phyloP scores from a whole-genome alignment of 2,329 filamentous ascomycete genomes.

The Lachnum nothofagi region DNA sequence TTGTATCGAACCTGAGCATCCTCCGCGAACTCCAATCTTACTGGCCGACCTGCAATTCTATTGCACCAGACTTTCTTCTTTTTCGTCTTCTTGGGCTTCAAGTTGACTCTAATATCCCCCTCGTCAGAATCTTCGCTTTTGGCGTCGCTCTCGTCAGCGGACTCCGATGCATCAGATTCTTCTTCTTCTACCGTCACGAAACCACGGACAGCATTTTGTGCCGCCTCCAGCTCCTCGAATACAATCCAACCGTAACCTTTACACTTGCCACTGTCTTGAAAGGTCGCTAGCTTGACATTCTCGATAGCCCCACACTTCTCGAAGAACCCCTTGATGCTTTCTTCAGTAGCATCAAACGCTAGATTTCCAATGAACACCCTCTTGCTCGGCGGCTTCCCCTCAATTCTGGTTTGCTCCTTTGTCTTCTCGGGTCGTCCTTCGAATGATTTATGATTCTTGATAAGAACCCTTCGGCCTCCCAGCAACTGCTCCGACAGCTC shows the following conservation, averaged over 20 bases:
- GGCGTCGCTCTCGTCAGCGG: constrained; percentile 27
- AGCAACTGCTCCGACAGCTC: constrained; percentile 80
- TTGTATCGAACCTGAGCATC: constrained; percentile 85
- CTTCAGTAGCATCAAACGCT: constrained; percentile 73
- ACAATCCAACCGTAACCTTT: constrained; percentile 96
- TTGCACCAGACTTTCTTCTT: constrained; percentile 82
- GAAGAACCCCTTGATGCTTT: constrained; percentile 76
- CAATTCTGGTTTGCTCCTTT: constrained; percentile 29
- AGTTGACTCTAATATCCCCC: constrained; percentile 32
- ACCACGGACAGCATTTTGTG: constrained; percentile 72
- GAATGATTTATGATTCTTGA: constrained; percentile 88
- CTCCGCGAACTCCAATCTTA: constrained; percentile 91
- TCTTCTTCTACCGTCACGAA: constrained; percentile 65
- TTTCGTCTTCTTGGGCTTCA: constrained; percentile 50
- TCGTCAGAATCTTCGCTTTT: constrained; percentile 34
- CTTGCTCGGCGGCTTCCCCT: constrained; percentile 65
- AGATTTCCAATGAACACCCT: constrained; percentile 88
- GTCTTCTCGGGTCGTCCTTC: constrained; percentile 78
- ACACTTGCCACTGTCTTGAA: constrained; percentile 95
- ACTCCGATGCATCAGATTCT: constrained; percentile 32
- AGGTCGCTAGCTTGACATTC: constrained; percentile 84
- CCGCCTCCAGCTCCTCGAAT: constrained; percentile 73
- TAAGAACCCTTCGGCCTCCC: constrained; percentile 72
- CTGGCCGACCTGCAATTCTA: constrained; percentile 68
- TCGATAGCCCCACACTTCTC: constrained; percentile 76